Percentiles rank a stretch among this genome's conserved stretches.
These are phyloP conservation scores for Coleophoma cylindrospora DNA, from an alignment of 2,329 filamentous ascomycete genomes.

Conservation along the genomic window DNA sequence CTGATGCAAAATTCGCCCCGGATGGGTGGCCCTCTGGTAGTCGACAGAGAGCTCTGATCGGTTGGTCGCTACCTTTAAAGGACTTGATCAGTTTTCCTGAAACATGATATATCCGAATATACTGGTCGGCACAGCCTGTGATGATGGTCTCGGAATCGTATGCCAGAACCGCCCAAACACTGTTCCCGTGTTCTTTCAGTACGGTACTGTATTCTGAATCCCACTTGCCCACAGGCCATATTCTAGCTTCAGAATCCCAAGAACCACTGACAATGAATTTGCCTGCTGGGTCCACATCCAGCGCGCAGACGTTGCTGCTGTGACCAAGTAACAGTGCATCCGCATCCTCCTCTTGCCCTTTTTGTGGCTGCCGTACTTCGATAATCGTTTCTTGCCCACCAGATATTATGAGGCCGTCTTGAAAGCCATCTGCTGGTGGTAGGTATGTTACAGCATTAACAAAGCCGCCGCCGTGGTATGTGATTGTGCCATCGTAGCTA, in stretches of 20 bases:
- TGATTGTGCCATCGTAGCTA: slow-evolving; percentile 70
- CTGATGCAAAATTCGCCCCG: slow-evolving; percentile 88
- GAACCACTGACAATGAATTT: slow-evolving; percentile 81
- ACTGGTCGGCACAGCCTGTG: slow-evolving; percentile 88
- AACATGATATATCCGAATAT: slow-evolving; percentile 75
- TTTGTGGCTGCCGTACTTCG: slow-evolving; percentile 73
- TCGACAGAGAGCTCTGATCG: slow-evolving; percentile 82
- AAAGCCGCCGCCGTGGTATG: slow-evolving; percentile 76
- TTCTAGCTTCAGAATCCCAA: slow-evolving; percentile 84
- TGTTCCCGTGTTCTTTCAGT: slow-evolving; percentile 71
- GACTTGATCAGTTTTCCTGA: slow-evolving; percentile 58
- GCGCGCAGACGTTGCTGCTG: slow-evolving; percentile 77
- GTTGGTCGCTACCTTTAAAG: slow-evolving; percentile 69
- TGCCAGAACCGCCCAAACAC: slow-evolving; percentile 88
- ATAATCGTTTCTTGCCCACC: slow-evolving; percentile 91
- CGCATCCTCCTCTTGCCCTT: slow-evolving; percentile 67
- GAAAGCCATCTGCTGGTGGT: slow-evolving; percentile 57
- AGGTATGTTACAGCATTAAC: slow-evolving; percentile 81
- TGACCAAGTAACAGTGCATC: slow-evolving; percentile 86
- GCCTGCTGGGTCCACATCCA: slow-evolving; percentile 72
- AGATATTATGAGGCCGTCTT: slow-evolving; percentile 78
- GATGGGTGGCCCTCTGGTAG: slow-evolving; percentile 72
- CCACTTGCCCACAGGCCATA: slow-evolving; percentile 87
- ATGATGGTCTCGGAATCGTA: slow-evolving; percentile 76
- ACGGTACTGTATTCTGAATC: slow-evolving; percentile 76